Evolutionary conservation across 1,284 basidiomycete species (phyloP).

Genomic region (Malassezia furfur): DNA sequence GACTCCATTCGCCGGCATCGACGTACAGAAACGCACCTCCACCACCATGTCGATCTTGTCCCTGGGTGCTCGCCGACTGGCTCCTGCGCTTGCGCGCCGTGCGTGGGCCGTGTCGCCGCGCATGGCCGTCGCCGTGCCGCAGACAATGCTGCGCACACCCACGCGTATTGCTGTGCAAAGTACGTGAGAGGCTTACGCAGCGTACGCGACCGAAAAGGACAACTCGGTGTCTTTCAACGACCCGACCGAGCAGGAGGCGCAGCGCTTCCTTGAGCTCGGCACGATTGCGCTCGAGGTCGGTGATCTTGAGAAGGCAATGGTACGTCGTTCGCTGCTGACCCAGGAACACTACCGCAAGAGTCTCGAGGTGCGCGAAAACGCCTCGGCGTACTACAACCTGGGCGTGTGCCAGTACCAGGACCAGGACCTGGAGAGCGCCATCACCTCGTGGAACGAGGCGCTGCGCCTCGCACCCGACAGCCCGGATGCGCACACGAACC

Average conservation of each 20-base stretch:
- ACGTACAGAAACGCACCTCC: slow-evolving; percentile 4
- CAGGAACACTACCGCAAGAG: slow-evolving; percentile 64
- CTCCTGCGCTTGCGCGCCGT: neutral
- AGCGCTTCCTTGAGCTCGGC: slow-evolving; percentile 73
- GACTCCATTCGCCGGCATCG: neutral
- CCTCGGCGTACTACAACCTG: slow-evolving; percentile 75
- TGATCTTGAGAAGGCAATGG: slow-evolving; percentile 66
- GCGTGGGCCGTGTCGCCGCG: neutral
- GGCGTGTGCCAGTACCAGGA: slow-evolving; percentile 81
- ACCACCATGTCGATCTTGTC: neutral
- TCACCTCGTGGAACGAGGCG: slow-evolving; percentile 32
- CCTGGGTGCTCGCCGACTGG: neutral
- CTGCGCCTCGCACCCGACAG: slow-evolving; percentile 65
- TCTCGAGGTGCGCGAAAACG: slow-evolving; percentile 67
- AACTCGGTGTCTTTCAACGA: slow-evolving; percentile 51
- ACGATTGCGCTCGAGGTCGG: slow-evolving; percentile 80
- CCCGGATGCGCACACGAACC: slow-evolving; percentile 82
- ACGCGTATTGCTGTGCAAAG: neutral
- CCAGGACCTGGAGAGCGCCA: slow-evolving; percentile 46
- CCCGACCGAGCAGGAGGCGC: slow-evolving; percentile 71
- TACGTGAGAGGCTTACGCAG: neutral
- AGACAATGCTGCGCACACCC: neutral
- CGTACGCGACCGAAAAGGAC: slow-evolving; percentile 7
- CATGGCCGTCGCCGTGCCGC: neutral
- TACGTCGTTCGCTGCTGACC: neutral